phyloP scores from a whole-genome alignment of 208 protist genomes.

The Trypanosoma mega region DNA sequence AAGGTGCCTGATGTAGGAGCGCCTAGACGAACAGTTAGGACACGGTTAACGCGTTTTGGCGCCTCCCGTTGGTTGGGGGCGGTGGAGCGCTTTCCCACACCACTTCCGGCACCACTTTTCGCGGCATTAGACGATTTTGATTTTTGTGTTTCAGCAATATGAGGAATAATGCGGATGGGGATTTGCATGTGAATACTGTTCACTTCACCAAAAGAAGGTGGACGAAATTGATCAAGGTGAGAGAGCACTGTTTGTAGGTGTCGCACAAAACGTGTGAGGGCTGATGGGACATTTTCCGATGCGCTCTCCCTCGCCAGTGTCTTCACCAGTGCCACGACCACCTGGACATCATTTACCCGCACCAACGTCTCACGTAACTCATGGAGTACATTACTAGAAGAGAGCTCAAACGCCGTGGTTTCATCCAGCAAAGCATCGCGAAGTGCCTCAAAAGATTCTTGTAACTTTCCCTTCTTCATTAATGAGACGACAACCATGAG shows the following conservation, averaged over 20 bases:
- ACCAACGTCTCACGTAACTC: slow-evolving; percentile 26
- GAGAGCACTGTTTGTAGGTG: slow-evolving; percentile 36
- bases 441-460: slow-evolving; percentile 38
- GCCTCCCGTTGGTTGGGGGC: background rate
- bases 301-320: slow-evolving; percentile 19
- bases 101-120: background rate
- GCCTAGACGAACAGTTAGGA: background rate
- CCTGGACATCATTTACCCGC: slow-evolving; percentile 28
- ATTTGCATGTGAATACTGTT: slow-evolving; percentile 31
- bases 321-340: slow-evolving; percentile 28
- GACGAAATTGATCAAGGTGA: slow-evolving; percentile 33
- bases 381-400: slow-evolving; percentile 51
- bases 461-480: slow-evolving; percentile 41
- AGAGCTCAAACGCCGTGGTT: slow-evolving; percentile 67
- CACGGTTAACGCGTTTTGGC: background rate
- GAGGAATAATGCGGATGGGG: slow-evolving; percentile 27
- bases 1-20: background rate
- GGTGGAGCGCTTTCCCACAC: too few relatives aligned
- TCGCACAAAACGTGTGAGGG: slow-evolving; percentile 33
- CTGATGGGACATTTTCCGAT: slow-evolving; percentile 1
- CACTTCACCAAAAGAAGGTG: slow-evolving; percentile 30
- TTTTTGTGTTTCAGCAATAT: slow-evolving; percentile 6
- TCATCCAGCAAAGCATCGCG: slow-evolving; percentile 40
- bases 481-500: slow-evolving; percentile 40
- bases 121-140: slow-evolving; percentile 2